Base-by-base conservation (phyloP, 345 rosid species). In the Aquilaria yunnanensis region DNA sequence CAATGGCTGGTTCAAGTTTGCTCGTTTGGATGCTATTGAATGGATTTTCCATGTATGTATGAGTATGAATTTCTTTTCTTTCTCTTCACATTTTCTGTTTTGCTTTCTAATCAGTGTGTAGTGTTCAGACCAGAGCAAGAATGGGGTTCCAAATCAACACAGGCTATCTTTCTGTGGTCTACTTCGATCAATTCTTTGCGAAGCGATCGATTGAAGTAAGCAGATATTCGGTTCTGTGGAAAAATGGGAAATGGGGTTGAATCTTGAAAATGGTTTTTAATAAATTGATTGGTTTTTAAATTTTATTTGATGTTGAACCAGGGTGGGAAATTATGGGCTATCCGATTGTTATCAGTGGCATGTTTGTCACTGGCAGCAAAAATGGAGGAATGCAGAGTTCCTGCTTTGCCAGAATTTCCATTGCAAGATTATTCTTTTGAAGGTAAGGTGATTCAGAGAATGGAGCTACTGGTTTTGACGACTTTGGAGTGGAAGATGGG, bases 281-380 rank as follows among this genome's bases (percentile, higher is more conserved):
- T 41, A 0, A 11, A 23, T 23, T 23, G 23, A 23, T 23, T 59
- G 60, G n/a, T 68, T 53, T 10, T 9, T 46, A 64, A 47, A 29
- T 32, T 56, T 48, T 56, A 34, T 9, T 48, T 70, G 61, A 13
- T 58, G 52, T 66, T 54, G 56, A 13, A 70, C 43, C 64, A 92
- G 96, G 86, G 74, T 33, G 91, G 83, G 72, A 80, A 89, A 66
- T 12, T 76, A 57, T 89, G 90, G 96, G 89, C 91, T 47, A 63
- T 87, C 62, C 73, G 85, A 58, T 76, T 92, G 70, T 65, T 89
- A 60, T 77, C 96, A 1, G 78, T 87, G 65, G 90, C 91, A 12
- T 85, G 96, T 80, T 74, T 92, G 69, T 87, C 90, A 47, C 5
- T 92, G 70, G 89, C 96, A 12, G 96, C 95, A 5, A 92, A 92